Conservation (phyloP, 2,329 filamentous ascomycete species). For the Helicocarpus griseus region DNA sequence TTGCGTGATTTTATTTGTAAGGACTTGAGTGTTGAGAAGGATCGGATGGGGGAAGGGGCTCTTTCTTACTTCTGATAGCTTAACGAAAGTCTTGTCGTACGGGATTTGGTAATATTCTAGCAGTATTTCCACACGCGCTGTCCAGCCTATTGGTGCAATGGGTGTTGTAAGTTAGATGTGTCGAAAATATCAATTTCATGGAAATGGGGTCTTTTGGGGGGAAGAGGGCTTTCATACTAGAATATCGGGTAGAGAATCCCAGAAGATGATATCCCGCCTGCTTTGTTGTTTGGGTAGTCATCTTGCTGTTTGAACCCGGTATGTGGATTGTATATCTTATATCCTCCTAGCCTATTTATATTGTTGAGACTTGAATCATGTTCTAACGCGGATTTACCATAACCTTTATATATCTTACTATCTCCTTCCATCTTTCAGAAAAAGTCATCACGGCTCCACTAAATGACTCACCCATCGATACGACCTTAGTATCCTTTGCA, state of each 20-base stretch:
- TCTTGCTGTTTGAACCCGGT: no score
- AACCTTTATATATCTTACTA: no score
- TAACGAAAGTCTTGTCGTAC: conserved; percentile 17
- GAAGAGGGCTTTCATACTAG: conserved; percentile 16
- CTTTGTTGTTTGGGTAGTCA: conserved; percentile 1
- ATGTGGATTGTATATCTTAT: neutral
- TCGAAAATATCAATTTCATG: no score
- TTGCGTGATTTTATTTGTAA: neutral
- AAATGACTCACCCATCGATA: no score
- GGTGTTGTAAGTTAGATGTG: conserved; percentile 1
- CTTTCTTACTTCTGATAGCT: conserved; percentile 18
- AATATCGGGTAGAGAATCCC: conserved; percentile 24
- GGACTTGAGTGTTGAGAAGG: neutral
- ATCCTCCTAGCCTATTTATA: no score
- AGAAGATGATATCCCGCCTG: conserved; percentile 22
- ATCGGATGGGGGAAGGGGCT: neutral
- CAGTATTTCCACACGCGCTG: conserved; percentile 23
- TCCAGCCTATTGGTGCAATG: conserved; percentile 21
- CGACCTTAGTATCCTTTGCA: no score
- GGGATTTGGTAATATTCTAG: conserved; percentile 27
- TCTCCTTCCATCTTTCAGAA: no score
- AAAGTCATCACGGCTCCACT: no score
- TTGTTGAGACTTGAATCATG: no score
- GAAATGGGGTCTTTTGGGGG: neutral
- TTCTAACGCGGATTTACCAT: no score